Evolutionary conservation across 805 yeast species (phyloP).

Genomic region (Suhomyces sp.): DNA sequence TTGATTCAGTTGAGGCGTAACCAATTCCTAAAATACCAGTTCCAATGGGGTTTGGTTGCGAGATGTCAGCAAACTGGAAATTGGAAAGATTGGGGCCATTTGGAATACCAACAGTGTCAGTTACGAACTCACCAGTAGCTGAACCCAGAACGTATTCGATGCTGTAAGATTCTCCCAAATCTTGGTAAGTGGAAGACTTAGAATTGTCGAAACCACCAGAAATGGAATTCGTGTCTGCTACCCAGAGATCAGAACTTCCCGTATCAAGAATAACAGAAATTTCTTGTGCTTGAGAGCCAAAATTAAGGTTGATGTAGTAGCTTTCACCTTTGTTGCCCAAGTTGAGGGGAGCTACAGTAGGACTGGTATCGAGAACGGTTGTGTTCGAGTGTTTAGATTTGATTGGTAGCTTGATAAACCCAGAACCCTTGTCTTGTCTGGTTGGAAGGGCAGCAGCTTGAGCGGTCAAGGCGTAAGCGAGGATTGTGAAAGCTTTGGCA

Average conservation of each 20-base stretch:
- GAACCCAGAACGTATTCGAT: conserved; percentile 20
- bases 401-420: not conserved
- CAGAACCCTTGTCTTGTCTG: not conserved
- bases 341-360: not conserved
- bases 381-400: not conserved
- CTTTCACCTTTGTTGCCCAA: not conserved
- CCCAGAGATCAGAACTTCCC: conserved; percentile 12
- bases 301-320: conserved; percentile 4
- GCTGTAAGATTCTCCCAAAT: not conserved
- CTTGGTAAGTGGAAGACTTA: conserved; percentile 7
- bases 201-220: conserved; percentile 19
- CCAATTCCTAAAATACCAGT: conserved; percentile 12
- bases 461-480: not conserved
- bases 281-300: conserved; percentile 10
- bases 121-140: conserved; percentile 5
- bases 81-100: conserved; percentile 6
- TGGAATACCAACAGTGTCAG: conserved; percentile 6
- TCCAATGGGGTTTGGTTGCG: conserved; percentile 5
- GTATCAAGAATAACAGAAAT: conserved; percentile 12
- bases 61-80: conserved; percentile 9
- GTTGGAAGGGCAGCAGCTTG: not conserved
- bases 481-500: not conserved
- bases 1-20: not conserved
- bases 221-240: not conserved
- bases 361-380: not conserved